A percentile compares a stretch with the other conserved stretches of the same genome.
These are phyloP conservation scores for Fusarium sambucinum DNA, from an alignment of 2,329 filamentous ascomycete species.

Conservation along the genomic window DNA sequence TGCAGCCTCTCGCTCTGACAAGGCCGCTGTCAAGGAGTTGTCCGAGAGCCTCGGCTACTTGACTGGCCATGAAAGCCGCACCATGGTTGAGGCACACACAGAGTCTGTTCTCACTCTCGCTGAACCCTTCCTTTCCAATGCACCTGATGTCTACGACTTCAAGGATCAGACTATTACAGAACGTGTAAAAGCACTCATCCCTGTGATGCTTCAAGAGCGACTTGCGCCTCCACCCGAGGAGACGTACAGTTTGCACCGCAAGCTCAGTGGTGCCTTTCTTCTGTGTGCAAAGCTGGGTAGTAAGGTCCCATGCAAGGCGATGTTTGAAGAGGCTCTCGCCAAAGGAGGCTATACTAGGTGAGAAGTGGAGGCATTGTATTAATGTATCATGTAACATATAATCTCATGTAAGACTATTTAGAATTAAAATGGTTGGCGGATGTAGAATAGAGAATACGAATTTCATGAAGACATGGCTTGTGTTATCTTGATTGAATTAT, in stretches of 20 bases:
- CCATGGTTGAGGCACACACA: conserved; percentile 93
- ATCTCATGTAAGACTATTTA: conserved; percentile 35
- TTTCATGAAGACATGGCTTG: not conserved
- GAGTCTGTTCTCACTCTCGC: conserved; percentile 88
- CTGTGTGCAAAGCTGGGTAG: conserved; percentile 89
- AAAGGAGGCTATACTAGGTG: conserved; percentile 51
- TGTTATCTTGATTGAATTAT: not conserved
- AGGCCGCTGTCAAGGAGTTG: conserved; percentile 70
- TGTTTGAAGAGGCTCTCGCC: conserved; percentile 75
- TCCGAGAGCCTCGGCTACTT: conserved; percentile 88
- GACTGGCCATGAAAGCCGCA: conserved; percentile 85
- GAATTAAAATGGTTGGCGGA: conserved; percentile 16
- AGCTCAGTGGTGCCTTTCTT: conserved; percentile 94
- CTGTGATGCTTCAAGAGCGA: conserved; percentile 90
- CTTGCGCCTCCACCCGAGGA: conserved; percentile 94
- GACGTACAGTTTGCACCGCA: conserved; percentile 95
- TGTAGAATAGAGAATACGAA: conserved; percentile 25
- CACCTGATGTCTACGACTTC: conserved; percentile 92
- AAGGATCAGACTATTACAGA: conserved; percentile 95
- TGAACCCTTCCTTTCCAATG: conserved; percentile 84
- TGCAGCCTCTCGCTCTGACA: conserved; percentile 80
- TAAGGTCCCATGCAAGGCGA: conserved; percentile 80
- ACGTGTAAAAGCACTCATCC: conserved; percentile 87
- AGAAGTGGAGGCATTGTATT: conserved; percentile 2
- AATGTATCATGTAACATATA: conserved; percentile 32